Conservation (phyloP, 2,329 filamentous ascomycete genomes). For the Colletotrichum sp. region DNA sequence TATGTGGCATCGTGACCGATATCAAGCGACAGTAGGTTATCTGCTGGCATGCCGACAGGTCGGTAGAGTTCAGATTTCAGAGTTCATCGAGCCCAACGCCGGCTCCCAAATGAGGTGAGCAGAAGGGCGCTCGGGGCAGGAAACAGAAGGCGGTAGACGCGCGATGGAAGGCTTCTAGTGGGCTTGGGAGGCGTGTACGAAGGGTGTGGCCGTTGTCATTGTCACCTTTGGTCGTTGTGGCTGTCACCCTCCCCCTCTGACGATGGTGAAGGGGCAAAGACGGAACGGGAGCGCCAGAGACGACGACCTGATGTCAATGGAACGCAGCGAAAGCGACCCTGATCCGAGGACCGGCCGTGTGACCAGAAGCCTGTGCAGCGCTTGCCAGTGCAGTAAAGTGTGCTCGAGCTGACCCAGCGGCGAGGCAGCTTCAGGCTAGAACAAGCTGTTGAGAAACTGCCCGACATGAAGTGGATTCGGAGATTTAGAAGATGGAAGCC, state of each 20-base stretch:
- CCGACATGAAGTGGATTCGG: not conserved
- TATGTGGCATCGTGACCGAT: not conserved
- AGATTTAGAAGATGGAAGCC: not conserved
- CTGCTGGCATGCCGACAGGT: not conserved
- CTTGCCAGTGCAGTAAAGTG: not conserved
- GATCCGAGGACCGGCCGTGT: not conserved
- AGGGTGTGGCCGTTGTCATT: not conserved
- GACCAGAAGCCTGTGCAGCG: not conserved
- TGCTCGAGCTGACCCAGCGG: not conserved
- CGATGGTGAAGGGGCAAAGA: not conserved
- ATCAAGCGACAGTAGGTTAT: not conserved
- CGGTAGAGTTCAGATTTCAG: not conserved
- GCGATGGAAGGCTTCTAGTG: constrained; percentile 13
- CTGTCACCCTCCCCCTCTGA: not conserved
- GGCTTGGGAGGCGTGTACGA: not conserved
- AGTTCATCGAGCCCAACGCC: not conserved
- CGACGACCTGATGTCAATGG: not conserved
- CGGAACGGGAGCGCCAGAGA: not conserved
- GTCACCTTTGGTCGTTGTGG: not conserved
- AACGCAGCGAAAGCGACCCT: not conserved
- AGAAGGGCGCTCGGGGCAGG: not conserved
- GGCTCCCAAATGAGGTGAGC: not conserved
- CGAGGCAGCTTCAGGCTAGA: not conserved
- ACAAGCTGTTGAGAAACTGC: not conserved
- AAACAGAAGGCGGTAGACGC: not conserved